Evolutionary conservation across 2,329 filamentous ascomycete species (phyloP).

Genomic region (Blumeria hordei): DNA sequence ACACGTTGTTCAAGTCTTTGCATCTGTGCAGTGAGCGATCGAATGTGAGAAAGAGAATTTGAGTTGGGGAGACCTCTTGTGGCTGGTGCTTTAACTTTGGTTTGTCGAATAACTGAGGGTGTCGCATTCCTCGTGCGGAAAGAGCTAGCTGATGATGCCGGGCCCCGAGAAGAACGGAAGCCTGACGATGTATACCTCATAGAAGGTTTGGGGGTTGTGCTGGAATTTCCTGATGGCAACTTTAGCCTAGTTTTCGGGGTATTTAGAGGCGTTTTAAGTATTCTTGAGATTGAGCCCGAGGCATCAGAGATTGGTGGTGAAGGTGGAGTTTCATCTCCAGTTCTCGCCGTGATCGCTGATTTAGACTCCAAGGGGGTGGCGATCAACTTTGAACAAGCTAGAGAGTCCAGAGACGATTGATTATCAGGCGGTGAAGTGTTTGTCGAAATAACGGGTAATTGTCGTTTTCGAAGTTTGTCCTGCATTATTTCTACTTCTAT

Average conservation of each 20-base stretch:
- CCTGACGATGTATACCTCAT: constrained; percentile 8
- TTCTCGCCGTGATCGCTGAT: constrained; percentile 31
- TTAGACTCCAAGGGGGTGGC: constrained; percentile 61
- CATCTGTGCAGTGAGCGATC: constrained; percentile 87
- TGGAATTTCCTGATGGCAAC: constrained; percentile 29
- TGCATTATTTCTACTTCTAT: constrained; percentile 87
- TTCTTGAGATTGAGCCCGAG: constrained; percentile 20
- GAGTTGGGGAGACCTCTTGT: constrained; percentile 24
- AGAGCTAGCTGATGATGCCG: constrained; percentile 6
- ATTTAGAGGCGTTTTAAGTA: constrained; percentile 13
- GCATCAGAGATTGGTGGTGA: constrained; percentile 85
- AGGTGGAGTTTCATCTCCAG: constrained; percentile 57
- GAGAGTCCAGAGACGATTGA: constrained; percentile 58
- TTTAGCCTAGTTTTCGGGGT: constrained; percentile 22
- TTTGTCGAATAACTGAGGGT: constrained; percentile 16
- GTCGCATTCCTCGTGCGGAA: constrained; percentile 12
- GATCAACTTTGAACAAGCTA: constrained; percentile 74
- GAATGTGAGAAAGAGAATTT: constrained; percentile 73
- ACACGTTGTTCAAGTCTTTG: constrained; percentile 86
- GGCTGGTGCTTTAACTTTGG: constrained; percentile 18
- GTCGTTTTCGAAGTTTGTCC: constrained; percentile 68
- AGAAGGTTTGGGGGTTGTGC: constrained; percentile 27
- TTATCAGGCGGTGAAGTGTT: constrained; percentile 36
- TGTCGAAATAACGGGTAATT: constrained; percentile 35
- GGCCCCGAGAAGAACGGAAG: constrained; percentile 10